Evolutionary conservation across 2,329 filamentous ascomycete genomes (phyloP).

Genomic region (Pyrenophora tritici-repentis): DNA sequence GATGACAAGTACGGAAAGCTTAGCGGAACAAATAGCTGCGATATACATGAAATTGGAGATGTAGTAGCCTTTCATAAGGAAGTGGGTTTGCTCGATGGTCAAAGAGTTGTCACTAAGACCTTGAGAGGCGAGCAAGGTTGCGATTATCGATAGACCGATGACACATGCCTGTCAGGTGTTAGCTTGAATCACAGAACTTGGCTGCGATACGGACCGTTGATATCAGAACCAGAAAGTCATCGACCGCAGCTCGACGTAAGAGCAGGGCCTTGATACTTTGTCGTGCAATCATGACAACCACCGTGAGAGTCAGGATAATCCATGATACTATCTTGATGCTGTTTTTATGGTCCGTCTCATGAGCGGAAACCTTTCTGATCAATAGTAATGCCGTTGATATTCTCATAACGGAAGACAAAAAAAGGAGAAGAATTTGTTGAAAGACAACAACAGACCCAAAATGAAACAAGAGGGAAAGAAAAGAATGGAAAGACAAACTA

Average conservation of each 20-base stretch:
- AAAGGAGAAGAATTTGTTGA: not conserved
- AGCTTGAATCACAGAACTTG: conserved; percentile 1
- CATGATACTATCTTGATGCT: conserved; percentile 35
- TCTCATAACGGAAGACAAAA: conserved; percentile 15
- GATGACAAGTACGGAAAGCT: conserved; percentile 35
- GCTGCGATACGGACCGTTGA: conserved; percentile 31
- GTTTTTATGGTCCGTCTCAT: conserved; percentile 22
- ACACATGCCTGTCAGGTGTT: conserved; percentile 28
- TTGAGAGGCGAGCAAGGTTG: conserved; percentile 30
- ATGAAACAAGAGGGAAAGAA: conserved; percentile 18
- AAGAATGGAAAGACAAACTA: conserved; percentile 6
- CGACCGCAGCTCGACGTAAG: conserved; percentile 28
- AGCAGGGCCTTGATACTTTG: conserved; percentile 34
- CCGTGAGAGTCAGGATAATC: conserved; percentile 27
- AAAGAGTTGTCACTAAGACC: conserved; percentile 27
- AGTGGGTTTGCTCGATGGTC: conserved; percentile 24
- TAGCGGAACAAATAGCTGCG: conserved; percentile 34
- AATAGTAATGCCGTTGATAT: conserved; percentile 15
- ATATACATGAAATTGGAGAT: conserved; percentile 44
- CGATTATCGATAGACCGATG: conserved; percentile 33
- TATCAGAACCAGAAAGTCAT: conserved; percentile 39
- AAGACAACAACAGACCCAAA: conserved; percentile 11
- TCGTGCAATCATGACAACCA: conserved; percentile 32
- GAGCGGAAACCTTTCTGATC: conserved; percentile 9
- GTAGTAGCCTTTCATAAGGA: conserved; percentile 40